Base-by-base conservation (phyloP, 495 filamentous ascomycete species). In the Hyaloscypha finlandica region DNA sequence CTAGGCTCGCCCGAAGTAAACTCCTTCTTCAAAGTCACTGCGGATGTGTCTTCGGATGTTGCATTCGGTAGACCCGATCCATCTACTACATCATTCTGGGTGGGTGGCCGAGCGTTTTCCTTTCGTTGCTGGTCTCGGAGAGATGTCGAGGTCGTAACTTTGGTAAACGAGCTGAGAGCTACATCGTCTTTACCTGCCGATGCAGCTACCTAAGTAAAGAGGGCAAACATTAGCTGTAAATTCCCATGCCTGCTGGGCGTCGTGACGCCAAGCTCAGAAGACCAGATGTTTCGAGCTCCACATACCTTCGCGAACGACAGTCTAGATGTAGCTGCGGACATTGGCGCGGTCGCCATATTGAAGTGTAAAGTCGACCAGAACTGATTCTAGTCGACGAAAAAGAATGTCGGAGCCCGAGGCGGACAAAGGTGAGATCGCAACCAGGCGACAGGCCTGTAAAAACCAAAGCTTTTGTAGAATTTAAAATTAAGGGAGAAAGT, bases 251-350 rank as follows among this genome's bases (percentile, higher is more conserved):
- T 48, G 42, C 11, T 4, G 16, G 9, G 42, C 42, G 8, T 19
- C 42, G 16, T 48, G 3, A 48, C 42, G 8, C 35, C 1, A 12
- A 37, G 35, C 35, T 37, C 4, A 37, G 55, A 29, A 35, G n/a
- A 67, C 25, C 1, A 42, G 42, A 42, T 59, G n/a, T 35, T 29
- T 54, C 53, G 42, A 37, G 1, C 31, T 25, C 12, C 19, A 29
- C 79, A 58, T 78, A 87, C 87, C 81, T 86, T 88, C 73, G 84
- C 84, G 74, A 86, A 86, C 29, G 84, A 83, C 69, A 81, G 71
- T 73, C 81, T 83, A 65, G 77, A 78, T 58, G 74, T 73, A 58
- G 79, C 83, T 71, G 77, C 72, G 57, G 77, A 63, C 67, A 76
- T 69, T 53, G 74, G 76, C 32, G 73, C 73, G 52, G 78, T 80